A percentile compares a stretch with the other conserved stretches of the same genome.
phyloP scores from a whole-genome alignment of 768 basidiomycete species.

The Pholiota microspora region DNA sequence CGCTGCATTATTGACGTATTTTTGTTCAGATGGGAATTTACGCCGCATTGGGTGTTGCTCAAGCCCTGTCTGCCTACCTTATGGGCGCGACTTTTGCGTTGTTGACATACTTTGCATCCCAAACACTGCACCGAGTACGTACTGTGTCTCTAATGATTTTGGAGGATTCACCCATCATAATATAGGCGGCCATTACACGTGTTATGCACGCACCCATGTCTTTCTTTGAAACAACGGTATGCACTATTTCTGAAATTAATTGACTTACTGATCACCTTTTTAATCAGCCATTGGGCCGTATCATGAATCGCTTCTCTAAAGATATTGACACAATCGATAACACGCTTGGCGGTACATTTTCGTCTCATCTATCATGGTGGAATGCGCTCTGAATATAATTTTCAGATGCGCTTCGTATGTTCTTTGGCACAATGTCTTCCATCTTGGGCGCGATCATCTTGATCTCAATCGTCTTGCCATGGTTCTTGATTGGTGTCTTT shows the following conservation, averaged over 20 bases:
- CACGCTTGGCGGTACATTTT: constrained; percentile 47
- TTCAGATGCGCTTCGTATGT: constrained; percentile 71
- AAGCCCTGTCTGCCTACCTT: constrained; percentile 66
- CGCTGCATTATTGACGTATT: constrained; percentile 4
- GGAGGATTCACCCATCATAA: not conserved
- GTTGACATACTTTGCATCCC: constrained; percentile 78
- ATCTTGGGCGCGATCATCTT: constrained; percentile 78
- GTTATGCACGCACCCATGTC: constrained; percentile 86
- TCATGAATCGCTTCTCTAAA: constrained; percentile 90
- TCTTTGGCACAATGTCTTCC: constrained; percentile 56
- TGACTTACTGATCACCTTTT: constrained; percentile 10
- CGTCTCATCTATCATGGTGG: not conserved
- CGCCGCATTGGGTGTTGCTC: constrained; percentile 66
- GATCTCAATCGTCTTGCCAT: constrained; percentile 74
- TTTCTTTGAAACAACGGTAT: constrained; percentile 84
- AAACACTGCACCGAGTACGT: constrained; percentile 56
- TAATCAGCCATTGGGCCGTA: constrained; percentile 70
- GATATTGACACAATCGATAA: constrained; percentile 86
- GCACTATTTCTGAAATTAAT: constrained; percentile 10
- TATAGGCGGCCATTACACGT: constrained; percentile 56
- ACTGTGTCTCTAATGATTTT: not conserved
- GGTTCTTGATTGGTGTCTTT: constrained; percentile 78
- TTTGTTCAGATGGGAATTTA: constrained; percentile 74
- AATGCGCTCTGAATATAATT: not conserved
- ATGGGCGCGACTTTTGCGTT: constrained; percentile 65